phyloP scores from a whole-genome alignment of 805 yeast genomes.

The Candida xiaguanensis region DNA sequence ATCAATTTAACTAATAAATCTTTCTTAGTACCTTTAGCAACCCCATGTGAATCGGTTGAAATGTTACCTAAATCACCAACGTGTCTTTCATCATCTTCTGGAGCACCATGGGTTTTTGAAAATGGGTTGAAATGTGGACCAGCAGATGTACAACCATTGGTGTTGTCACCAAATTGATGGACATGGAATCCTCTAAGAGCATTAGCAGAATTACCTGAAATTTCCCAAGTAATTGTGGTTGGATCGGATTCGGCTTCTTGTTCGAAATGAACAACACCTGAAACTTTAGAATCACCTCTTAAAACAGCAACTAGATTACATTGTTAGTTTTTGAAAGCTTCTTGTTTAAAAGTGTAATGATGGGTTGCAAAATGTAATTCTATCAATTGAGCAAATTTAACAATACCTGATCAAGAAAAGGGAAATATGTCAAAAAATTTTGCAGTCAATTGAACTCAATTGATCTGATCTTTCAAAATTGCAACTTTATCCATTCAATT shows the following conservation, averaged over 20 bases:
- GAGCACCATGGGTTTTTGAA: slow-evolving; percentile 87
- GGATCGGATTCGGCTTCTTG: slow-evolving; percentile 77
- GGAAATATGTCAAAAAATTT: background rate
- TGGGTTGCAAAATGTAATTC: background rate
- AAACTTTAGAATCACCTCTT: slow-evolving; percentile 90
- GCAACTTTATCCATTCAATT: slow-evolving; percentile 1
- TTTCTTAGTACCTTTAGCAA: slow-evolving; percentile 84
- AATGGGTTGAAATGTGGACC: slow-evolving; percentile 97
- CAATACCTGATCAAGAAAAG: background rate
- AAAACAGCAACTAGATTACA: slow-evolving; percentile 76
- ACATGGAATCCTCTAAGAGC: slow-evolving; percentile 96
- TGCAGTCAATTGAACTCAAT: slow-evolving; percentile 4
- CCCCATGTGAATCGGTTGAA: slow-evolving; percentile 79
- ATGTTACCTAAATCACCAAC: slow-evolving; percentile 97
- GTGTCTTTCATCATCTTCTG: slow-evolving; percentile 76
- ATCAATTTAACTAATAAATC: slow-evolving; percentile 75
- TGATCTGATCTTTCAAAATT: background rate
- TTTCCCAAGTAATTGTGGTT: slow-evolving; percentile 84
- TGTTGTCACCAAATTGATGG: slow-evolving; percentile 97
- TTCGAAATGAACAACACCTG: slow-evolving; percentile 84
- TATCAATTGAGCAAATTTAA: slow-evolving; percentile 8
- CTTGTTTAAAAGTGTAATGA: background rate
- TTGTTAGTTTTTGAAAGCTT: slow-evolving; percentile 13
- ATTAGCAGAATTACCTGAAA: slow-evolving; percentile 82
- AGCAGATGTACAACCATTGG: slow-evolving; percentile 98